A percentile compares a stretch with the other conserved stretches of the same genome.
Evolutionary conservation across 345 rosid species (phyloP).

Genomic region (Limnanthes douglasii): DNA sequence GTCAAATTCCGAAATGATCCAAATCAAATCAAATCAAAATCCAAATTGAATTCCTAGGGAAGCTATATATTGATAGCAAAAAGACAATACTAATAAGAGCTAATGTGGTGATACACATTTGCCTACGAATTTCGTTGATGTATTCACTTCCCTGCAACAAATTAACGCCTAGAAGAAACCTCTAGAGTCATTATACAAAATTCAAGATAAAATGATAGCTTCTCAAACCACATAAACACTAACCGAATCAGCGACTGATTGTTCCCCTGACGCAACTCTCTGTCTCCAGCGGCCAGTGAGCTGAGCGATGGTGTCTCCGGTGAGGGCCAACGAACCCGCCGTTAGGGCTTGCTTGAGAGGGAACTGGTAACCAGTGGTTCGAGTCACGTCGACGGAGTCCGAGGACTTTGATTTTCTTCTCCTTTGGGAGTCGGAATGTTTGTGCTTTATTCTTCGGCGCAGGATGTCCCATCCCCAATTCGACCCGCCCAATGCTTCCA

Average conservation of each 20-base stretch:
- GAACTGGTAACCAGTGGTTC: conserved; percentile 30
- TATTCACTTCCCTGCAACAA: background rate
- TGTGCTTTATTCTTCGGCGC: conserved; percentile 13
- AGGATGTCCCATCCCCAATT: conserved; percentile 41
- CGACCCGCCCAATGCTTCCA: conserved; percentile 42
- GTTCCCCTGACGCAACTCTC: conserved; percentile 8
- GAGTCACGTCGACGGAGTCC: conserved; percentile 25
- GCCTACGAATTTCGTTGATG: too few species aligned
- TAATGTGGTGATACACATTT: too few species aligned
- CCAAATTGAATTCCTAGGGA: too few species aligned
- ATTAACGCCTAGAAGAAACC: background rate
- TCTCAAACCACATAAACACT: conserved; percentile 6
- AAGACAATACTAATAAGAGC: too few species aligned
- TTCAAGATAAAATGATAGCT: background rate
- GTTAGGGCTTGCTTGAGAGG: conserved; percentile 79
- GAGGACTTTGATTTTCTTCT: conserved; percentile 30
- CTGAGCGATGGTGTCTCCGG: conserved; percentile 84
- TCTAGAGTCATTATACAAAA: background rate
- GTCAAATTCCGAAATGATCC: too few species aligned
- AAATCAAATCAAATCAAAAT: too few species aligned
- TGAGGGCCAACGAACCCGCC: conserved; percentile 57
- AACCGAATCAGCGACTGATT: conserved; percentile 11
- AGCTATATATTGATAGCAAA: too few species aligned
- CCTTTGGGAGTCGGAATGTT: conserved; percentile 9
- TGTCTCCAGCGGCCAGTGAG: conserved; percentile 30